These are phyloP conservation scores for Hypoxylon subgilvum DNA, from an alignment of 495 filamentous ascomycete species.

Conservation along the genomic window DNA sequence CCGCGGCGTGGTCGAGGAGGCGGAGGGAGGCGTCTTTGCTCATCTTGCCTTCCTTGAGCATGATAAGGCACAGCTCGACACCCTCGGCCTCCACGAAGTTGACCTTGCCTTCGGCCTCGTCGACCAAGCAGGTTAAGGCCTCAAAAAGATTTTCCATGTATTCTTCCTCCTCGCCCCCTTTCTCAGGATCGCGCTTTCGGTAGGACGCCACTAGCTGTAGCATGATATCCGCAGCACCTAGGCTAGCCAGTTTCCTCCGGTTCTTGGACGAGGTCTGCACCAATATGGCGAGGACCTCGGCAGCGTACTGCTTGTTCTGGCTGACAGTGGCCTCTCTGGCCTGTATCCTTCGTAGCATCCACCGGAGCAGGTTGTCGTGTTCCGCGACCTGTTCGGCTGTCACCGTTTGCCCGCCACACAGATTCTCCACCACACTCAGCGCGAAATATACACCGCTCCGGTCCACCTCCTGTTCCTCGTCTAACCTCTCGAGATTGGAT, in stretches of 20 bases:
- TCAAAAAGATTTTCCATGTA: conserved; percentile 94
- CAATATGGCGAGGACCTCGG: conserved; percentile 89
- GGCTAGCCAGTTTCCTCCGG: conserved; percentile 63
- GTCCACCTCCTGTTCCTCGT: conserved; percentile 81
- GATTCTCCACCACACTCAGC: conserved; percentile 81
- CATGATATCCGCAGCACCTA: conserved; percentile 78
- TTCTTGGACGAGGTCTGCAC: conserved; percentile 67
- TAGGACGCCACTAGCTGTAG: conserved; percentile 88
- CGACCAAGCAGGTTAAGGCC: conserved; percentile 76
- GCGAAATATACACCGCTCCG: conserved; percentile 85
- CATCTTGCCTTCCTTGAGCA: conserved; percentile 75
- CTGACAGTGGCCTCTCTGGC: conserved; percentile 48
- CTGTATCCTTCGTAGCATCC: conserved; percentile 70
- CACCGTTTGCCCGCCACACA: conserved; percentile 69
- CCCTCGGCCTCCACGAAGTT: conserved; percentile 91
- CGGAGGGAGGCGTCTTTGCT: conserved; percentile 78
- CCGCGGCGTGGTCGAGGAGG: conserved; percentile 81
- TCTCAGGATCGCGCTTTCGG: conserved; percentile 83
- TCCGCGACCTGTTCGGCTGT: conserved; percentile 71
- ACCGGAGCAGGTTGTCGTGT: conserved; percentile 69
- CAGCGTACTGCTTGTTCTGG: conserved; percentile 96
- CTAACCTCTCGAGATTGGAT: conserved; percentile 80
- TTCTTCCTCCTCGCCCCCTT: conserved; percentile 89
- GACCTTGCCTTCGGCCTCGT: conserved; percentile 74
- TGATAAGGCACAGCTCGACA: conserved; percentile 87